Evolutionary conservation across 129 eudicot genomes (phyloP).

Genomic region (Scalesia atractyloides): DNA sequence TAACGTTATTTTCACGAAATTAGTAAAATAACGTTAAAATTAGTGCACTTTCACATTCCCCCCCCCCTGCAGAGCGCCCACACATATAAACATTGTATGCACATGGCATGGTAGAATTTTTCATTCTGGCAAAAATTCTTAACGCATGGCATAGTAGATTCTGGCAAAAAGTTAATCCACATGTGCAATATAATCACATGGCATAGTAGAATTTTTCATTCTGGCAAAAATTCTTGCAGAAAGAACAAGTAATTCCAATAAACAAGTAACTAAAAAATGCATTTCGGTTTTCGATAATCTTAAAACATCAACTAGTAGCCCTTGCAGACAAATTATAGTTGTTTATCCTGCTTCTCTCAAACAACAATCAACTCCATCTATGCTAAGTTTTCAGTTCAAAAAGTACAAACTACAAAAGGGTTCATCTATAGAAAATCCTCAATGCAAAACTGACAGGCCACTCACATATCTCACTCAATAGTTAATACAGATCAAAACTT

Average conservation of each 20-base stretch:
- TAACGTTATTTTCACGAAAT: too few species aligned
- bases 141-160: too few species aligned
- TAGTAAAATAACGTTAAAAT: too few species aligned
- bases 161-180: not conserved
- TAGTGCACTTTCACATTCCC: too few species aligned
- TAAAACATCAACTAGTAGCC: conserved; percentile 17
- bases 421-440: too few species aligned
- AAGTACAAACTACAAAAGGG: too few species aligned
- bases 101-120: too few species aligned
- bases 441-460: too few species aligned
- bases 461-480: not conserved
- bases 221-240: not conserved
- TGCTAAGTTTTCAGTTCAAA: too few species aligned
- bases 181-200: conserved; percentile 3
- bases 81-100: too few species aligned
- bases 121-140: too few species aligned
- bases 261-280: conserved; percentile 12
- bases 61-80: too few species aligned
- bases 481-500: not conserved
- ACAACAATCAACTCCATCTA: conserved; percentile 2
- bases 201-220: conserved; percentile 6
- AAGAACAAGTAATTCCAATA: conserved; percentile 4
- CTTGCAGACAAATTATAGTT: not conserved
- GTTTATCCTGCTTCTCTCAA: conserved; percentile 10
- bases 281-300: not conserved